Conservation (phyloP, 73 alveolate species). For the Paramecium sexaurelia region DNA sequence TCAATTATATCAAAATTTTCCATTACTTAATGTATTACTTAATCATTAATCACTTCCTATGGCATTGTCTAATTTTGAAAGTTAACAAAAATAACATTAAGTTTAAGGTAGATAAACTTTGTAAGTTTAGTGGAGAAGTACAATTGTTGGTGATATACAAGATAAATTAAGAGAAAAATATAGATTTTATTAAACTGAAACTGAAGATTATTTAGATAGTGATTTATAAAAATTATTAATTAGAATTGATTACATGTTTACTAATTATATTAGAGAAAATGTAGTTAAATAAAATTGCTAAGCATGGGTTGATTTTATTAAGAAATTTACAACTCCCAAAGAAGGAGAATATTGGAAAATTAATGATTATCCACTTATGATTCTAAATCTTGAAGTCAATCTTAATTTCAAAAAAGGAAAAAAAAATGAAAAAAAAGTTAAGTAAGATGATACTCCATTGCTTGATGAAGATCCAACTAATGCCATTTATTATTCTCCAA, state of each 20-base stretch:
- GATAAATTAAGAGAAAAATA: slow-evolving; percentile 63
- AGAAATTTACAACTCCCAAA: slow-evolving; percentile 59
- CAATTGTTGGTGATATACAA: slow-evolving; percentile 55
- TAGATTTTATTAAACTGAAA: slow-evolving; percentile 62
- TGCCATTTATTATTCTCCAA: slow-evolving; percentile 55
- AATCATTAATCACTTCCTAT: slow-evolving; percentile 55
- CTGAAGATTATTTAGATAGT: slow-evolving; percentile 48
- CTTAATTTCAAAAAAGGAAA: slow-evolving; percentile 36
- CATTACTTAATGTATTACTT: not conserved
- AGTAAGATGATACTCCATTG: slow-evolving; percentile 26
- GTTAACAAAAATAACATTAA: slow-evolving; percentile 36
- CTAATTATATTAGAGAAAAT: slow-evolving; percentile 60
- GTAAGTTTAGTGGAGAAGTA: slow-evolving; percentile 61
- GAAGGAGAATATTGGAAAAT: slow-evolving; percentile 57
- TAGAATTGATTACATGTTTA: slow-evolving; percentile 67
- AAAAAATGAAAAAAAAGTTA: not conserved
- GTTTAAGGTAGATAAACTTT: slow-evolving; percentile 55
- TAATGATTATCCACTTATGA: slow-evolving; percentile 61
- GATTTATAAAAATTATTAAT: slow-evolving; percentile 53
- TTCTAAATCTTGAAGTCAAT: slow-evolving; percentile 60
- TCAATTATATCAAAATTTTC: slow-evolving; percentile 54
- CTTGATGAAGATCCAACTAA: slow-evolving; percentile 50
- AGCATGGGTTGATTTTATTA: slow-evolving; percentile 58
- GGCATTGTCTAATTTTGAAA: slow-evolving; percentile 49
- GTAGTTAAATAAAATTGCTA: slow-evolving; percentile 59